Percentiles rank a stretch among this genome's conserved stretches.
Evolutionary conservation across 176 grass and related monocot genomes (phyloP).

Genomic region (Ensete ventricosum): DNA sequence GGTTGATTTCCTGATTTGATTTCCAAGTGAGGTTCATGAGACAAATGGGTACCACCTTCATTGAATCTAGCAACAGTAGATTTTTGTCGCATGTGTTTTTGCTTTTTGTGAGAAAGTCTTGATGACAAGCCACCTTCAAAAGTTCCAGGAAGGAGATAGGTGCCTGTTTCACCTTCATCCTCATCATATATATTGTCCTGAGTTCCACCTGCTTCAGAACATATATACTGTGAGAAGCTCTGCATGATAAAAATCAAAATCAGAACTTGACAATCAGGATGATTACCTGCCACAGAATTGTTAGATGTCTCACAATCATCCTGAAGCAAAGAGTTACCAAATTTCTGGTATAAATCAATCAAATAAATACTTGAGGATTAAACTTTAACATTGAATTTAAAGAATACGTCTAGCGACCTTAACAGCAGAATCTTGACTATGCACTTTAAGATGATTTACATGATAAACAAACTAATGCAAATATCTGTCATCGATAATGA

Average conservation of each 20-base stretch:
- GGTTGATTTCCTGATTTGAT: slow-evolving; percentile 55
- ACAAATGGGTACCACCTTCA: slow-evolving; percentile 37
- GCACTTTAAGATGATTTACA: background rate
- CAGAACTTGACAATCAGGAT: background rate
- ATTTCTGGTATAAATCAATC: slow-evolving; percentile 42
- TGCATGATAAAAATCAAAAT: background rate
- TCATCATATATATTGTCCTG: slow-evolving; percentile 74
- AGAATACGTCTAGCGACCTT: background rate
- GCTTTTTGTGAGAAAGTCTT: slow-evolving; percentile 55
- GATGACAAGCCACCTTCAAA: slow-evolving; percentile 55
- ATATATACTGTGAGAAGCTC: background rate
- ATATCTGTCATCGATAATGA: background rate
- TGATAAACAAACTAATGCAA: slow-evolving; percentile 4
- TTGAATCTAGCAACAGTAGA: slow-evolving; percentile 38
- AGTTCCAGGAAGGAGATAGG: slow-evolving; percentile 33
- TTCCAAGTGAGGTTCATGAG: slow-evolving; percentile 51
- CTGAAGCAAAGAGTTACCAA: slow-evolving; percentile 36
- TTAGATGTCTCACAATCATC: slow-evolving; percentile 68
- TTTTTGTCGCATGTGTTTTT: slow-evolving; percentile 48
- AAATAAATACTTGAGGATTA: slow-evolving; percentile 14
- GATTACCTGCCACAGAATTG: slow-evolving; percentile 60
- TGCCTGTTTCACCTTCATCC: slow-evolving; percentile 50
- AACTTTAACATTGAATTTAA: slow-evolving; percentile 14
- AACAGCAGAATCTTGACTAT: background rate
- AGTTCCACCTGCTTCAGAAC: slow-evolving; percentile 33